These are phyloP conservation scores for Boletus sp. DNA, from an alignment of 768 basidiomycete species.

Conservation along the genomic window DNA sequence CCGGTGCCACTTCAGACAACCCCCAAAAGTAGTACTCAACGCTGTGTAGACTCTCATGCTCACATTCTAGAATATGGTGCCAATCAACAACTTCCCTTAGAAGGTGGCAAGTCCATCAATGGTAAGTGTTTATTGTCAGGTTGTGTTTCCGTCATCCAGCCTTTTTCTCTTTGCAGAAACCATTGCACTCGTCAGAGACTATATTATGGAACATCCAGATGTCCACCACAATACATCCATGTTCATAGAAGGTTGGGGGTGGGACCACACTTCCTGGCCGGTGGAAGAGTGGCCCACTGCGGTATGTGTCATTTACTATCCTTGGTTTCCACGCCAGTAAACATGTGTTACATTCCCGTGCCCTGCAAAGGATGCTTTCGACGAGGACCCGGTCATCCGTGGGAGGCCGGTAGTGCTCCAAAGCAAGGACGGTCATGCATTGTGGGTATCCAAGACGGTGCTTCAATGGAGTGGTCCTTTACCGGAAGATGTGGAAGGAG, in stretches of 20 bases:
- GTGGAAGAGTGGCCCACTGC: slow-evolving; percentile 60
- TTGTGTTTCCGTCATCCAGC: background rate
- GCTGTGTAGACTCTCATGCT: slow-evolving; percentile 64
- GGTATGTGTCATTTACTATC: slow-evolving; percentile 39
- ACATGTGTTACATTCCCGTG: background rate
- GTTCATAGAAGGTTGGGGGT: slow-evolving; percentile 79
- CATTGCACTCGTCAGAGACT: slow-evolving; percentile 55
- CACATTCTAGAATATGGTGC: slow-evolving; percentile 81
- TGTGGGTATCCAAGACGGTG: slow-evolving; percentile 75
- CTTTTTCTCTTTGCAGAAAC: slow-evolving; percentile 44
- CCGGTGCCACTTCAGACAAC: background rate
- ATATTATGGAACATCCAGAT: slow-evolving; percentile 57
- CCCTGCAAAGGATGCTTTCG: slow-evolving; percentile 59
- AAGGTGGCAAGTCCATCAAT: slow-evolving; percentile 54
- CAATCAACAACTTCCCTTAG: slow-evolving; percentile 58
- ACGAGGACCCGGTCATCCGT: slow-evolving; percentile 61
- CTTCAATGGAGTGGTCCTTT: slow-evolving; percentile 58
- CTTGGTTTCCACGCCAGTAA: background rate
- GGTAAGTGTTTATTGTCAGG: slow-evolving; percentile 35
- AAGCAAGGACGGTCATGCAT: slow-evolving; percentile 85
- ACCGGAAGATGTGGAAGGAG: slow-evolving; percentile 73
- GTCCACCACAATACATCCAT: slow-evolving; percentile 52
- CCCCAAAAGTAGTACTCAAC: background rate
- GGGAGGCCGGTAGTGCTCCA: slow-evolving; percentile 74
- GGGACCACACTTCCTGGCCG: slow-evolving; percentile 86